Evolutionary conservation across 176 grass and related monocot genomes (phyloP).

Genomic region (Triticum turgidum): DNA sequence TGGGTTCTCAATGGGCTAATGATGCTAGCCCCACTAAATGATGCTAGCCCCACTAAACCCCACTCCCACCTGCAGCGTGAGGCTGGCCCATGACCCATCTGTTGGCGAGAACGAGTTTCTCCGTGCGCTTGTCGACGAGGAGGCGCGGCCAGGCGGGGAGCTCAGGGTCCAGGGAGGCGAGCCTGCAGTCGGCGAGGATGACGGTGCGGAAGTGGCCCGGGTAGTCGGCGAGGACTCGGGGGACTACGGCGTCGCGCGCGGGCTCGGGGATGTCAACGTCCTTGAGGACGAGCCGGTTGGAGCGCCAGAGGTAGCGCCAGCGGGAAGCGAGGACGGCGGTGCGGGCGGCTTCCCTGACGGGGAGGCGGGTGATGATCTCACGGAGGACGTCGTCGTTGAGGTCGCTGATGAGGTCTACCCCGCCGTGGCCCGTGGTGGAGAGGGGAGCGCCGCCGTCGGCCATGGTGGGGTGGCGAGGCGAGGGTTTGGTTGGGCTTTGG

Average conservation of each 20-base stretch:
- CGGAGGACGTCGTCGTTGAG: neutral
- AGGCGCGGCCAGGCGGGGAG: neutral
- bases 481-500: neutral
- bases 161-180: neutral
- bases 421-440: neutral
- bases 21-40: too few species aligned
- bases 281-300: neutral
- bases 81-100: too few species aligned
- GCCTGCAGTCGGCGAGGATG: neutral
- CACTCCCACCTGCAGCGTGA: too few species aligned
- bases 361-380: neutral
- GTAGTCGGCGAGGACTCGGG: neutral
- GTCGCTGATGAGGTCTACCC: too few species aligned
- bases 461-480: neutral
- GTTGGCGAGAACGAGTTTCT: neutral
- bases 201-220: neutral
- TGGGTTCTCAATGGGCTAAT: too few species aligned
- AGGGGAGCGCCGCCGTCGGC: neutral
- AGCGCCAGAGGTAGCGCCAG: constrained; percentile 1
- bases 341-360: neutral
- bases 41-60: too few species aligned
- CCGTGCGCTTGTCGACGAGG: neutral
- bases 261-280: neutral
- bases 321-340: neutral
- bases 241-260: neutral